These are phyloP conservation scores for Rhizopogon vulgaris DNA, from an alignment of 768 basidiomycete genomes.

Conservation along the genomic window DNA sequence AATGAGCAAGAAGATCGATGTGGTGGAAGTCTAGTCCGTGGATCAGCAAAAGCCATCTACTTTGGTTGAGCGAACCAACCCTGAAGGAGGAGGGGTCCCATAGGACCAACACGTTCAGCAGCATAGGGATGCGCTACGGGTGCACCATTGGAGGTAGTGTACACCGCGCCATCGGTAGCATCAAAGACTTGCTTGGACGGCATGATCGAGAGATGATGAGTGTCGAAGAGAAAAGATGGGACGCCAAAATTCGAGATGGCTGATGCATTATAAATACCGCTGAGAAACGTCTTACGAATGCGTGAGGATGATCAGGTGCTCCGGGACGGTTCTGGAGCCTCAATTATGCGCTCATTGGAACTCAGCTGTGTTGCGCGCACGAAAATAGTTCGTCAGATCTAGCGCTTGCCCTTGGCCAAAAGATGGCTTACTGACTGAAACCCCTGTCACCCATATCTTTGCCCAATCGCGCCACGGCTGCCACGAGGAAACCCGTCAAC, in stretches of 20 bases:
- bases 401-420: neutral
- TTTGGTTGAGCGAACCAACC: slow-evolving; percentile 36
- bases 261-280: slow-evolving; percentile 20
- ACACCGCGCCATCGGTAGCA: slow-evolving; percentile 51
- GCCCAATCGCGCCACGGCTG: neutral
- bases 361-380: neutral
- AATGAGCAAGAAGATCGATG: slow-evolving; percentile 87
- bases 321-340: neutral
- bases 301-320: slow-evolving; percentile 6
- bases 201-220: slow-evolving; percentile 35
- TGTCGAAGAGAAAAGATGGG: neutral
- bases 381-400: neutral
- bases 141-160: slow-evolving; percentile 85
- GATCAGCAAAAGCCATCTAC: slow-evolving; percentile 10
- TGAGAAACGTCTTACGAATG: slow-evolving; percentile 14
- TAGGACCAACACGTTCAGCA: slow-evolving; percentile 64
- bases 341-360: neutral
- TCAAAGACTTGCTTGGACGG: slow-evolving; percentile 55
- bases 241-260: slow-evolving; percentile 8
- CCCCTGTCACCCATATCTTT: neutral
- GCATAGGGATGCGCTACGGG: slow-evolving; percentile 73
- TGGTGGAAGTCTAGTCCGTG: slow-evolving; percentile 70
- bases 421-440: neutral
- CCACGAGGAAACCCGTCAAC: neutral
- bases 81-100: slow-evolving; percentile 86